A percentile compares a stretch with the other conserved stretches of the same genome.
Conservation (phyloP, 257 asterid genomes). For the Leonotis leonurus region DNA sequence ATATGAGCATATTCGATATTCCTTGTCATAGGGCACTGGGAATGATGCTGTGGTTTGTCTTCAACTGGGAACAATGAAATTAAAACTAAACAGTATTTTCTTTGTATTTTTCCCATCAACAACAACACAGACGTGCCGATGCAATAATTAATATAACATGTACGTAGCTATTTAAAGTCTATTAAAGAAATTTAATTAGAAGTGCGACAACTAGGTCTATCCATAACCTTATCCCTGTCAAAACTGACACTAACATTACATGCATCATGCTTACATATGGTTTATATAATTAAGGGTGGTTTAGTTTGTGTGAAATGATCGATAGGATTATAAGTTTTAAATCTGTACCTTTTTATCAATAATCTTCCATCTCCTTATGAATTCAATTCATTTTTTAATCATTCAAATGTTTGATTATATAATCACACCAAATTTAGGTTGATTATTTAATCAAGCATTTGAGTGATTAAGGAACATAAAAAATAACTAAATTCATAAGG, state of each 20-base stretch:
- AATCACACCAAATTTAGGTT: no score
- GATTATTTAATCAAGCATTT: no score
- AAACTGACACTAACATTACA: background rate
- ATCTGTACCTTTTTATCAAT: no score
- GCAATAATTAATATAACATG: background rate
- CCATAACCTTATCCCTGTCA: conserved; percentile 5
- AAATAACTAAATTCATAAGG: no score
- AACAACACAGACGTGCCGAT: background rate
- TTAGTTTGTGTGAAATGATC: no score
- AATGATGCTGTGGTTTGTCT: background rate
- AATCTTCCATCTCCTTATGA: no score
- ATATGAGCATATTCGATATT: background rate
- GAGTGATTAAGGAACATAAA: no score
- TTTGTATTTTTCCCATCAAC: background rate
- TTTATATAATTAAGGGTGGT: no score
- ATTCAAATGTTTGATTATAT: no score
- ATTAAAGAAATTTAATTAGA: background rate
- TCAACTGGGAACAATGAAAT: background rate
- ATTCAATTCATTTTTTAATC: no score
- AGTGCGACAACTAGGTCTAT: background rate
- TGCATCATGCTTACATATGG: background rate
- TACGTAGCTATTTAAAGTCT: background rate
- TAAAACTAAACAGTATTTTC: background rate
- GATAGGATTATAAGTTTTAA: no score
- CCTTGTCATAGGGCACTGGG: background rate